Evolutionary conservation across 2,329 filamentous ascomycete genomes (phyloP), one percentile per base, ranked within the genome.

Genomic region (Orbilia quercus): DNA sequence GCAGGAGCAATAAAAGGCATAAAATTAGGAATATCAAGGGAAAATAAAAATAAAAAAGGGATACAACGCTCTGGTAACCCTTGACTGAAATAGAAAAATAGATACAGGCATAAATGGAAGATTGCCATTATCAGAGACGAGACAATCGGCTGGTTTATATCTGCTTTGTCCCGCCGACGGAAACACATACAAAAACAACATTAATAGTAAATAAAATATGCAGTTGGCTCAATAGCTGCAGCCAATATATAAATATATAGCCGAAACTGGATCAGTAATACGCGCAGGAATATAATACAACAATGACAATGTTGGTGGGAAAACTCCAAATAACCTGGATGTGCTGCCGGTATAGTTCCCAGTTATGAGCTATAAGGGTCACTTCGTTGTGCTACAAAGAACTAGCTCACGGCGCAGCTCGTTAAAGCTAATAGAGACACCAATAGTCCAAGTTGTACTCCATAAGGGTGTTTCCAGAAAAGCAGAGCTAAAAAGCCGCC

Each of bases 21-120:
- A 16, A 40, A 40, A 40, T 34, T 40, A 40, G n/a, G 36, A 40
- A 40, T 40, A 40, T 40, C n/a, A 16, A 40, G 6, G 36, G 36
- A 40, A 40, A 40, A 3, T 12, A 6, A 40, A 40, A 40, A 16
- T 7, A 14, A 16, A 40, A 40, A 40, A 40, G 12, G n/a, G 12
- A 40, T 40, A 40, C 3, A 40, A 40, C 36, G n/a, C 6, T 40
- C 9, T 4, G n/a, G 36, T 16, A 40, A 14, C n/a, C 36, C 9
- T 9, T 31, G 28, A 9, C 28, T 31, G 9, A 5, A 31, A 31
- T 4, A 31, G 28, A 31, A 31, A 31, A 9, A 31, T 31, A 31
- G 28, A 31, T 31, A 31, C 28, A 31, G n/a, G n/a, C n/a, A n/a
- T n/a, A 31, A 31, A 31, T 5, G 28, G 9, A 9, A 40, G 36